Conservation (phyloP, 1,139 yeast species). For the Candida buenavistaensis region DNA sequence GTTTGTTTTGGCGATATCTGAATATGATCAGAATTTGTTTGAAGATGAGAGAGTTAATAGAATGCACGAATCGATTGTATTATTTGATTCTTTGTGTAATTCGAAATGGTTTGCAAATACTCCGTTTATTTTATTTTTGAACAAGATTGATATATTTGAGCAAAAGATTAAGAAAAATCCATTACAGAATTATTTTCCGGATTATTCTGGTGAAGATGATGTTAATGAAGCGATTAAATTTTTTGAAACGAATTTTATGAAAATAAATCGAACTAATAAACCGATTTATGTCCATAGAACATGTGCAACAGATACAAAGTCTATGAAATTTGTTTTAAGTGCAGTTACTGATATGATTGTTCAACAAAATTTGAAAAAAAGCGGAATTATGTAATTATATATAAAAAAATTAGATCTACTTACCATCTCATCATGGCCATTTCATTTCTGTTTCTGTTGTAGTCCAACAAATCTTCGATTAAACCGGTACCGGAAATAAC, state of each 20-base stretch:
- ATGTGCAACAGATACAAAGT: slow-evolving; percentile 89
- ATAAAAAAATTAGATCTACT: too few species aligned
- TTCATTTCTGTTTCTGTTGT: slow-evolving; percentile 82
- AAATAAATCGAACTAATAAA: slow-evolving; percentile 63
- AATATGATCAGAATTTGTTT: slow-evolving; percentile 87
- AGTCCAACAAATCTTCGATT: slow-evolving; percentile 79
- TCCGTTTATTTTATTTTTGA: slow-evolving; percentile 84
- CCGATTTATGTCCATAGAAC: slow-evolving; percentile 90
- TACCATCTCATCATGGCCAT: slow-evolving; percentile 84
- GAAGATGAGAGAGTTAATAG: slow-evolving; percentile 90
- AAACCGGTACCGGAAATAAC: slow-evolving; percentile 83
- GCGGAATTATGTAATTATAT: slow-evolving; percentile 79
- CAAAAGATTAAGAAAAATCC: slow-evolving; percentile 67
- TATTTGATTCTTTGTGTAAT: slow-evolving; percentile 84
- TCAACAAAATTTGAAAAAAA: slow-evolving; percentile 76
- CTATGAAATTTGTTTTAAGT: slow-evolving; percentile 85
- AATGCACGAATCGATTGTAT: slow-evolving; percentile 84
- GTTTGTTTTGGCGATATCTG: slow-evolving; percentile 90
- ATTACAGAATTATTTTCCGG: slow-evolving; percentile 69
- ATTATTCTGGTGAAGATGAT: slow-evolving; percentile 63
- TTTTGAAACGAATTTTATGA: slow-evolving; percentile 64
- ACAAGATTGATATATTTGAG: slow-evolving; percentile 82
- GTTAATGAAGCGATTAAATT: slow-evolving; percentile 65
- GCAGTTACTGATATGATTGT: slow-evolving; percentile 93
- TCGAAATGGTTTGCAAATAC: slow-evolving; percentile 83